Conservation (phyloP, 495 filamentous ascomycete genomes). For the Parathielavia hyrcaniae region DNA sequence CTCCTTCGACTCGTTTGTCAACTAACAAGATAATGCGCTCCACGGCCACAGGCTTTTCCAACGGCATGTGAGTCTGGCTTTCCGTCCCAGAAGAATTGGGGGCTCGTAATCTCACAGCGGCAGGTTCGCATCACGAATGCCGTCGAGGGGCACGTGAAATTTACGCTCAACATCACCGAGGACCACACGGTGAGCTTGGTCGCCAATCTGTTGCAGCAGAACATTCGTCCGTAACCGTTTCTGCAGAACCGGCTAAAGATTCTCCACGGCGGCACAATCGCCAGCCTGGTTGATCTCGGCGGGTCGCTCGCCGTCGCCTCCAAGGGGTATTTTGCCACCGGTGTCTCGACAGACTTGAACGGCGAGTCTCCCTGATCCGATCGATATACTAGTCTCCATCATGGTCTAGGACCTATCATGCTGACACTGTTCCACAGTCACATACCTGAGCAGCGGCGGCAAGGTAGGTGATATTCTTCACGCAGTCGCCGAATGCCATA, state of each 20-base stretch:
- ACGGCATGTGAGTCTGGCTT: constrained; percentile 31
- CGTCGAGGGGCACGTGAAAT: constrained; percentile 70
- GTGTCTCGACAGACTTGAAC: constrained; percentile 88
- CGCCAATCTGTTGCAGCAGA: background rate
- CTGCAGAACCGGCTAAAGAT: constrained; percentile 78
- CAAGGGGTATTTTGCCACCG: constrained; percentile 76
- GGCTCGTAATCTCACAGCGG: background rate
- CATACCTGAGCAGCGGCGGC: constrained; percentile 79
- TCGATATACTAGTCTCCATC: background rate
- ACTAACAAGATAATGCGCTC: constrained; percentile 4
- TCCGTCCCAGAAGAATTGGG: background rate
- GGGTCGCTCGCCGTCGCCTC: constrained; percentile 92
- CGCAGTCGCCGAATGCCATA: constrained; percentile 71
- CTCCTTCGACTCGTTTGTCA: background rate
- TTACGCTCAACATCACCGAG: constrained; percentile 78
- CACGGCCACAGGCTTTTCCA: constrained; percentile 35
- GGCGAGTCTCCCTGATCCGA: constrained; percentile 43
- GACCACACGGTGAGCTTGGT: constrained; percentile 68
- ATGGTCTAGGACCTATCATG: background rate
- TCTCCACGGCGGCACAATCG: constrained; percentile 91
- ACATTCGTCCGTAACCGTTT: background rate
- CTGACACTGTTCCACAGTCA: constrained; percentile 46
- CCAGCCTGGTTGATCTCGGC: constrained; percentile 91
- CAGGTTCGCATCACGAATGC: constrained; percentile 75
- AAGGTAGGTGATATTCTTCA: constrained; percentile 69